Evolutionary conservation across 306 rosid species (phyloP), one percentile per base, ranked within the genome.

Genomic region (Mimosa pudica): DNA sequence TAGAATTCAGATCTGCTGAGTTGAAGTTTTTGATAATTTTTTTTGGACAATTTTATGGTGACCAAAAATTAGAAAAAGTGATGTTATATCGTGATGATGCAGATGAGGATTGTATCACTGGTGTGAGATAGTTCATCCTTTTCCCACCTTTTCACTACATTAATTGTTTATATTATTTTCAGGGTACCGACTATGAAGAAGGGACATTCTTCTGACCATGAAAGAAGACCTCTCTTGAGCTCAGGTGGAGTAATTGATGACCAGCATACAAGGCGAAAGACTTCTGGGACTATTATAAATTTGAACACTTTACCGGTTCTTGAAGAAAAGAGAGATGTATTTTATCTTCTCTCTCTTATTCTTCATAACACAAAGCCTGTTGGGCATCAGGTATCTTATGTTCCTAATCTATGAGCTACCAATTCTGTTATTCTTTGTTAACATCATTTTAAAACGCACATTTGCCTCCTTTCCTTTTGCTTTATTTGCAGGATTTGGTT

Each of bases 331-430:
- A 93, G 93, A 75, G 94, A 90, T 78, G 76, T 93, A 79, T 96
- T 91, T 90, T 93, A 83, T 87, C 86, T 85, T 89, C 94, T 96
- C 93, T 96, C 97, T 84, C 86, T 88, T 72, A 81, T 93, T 70
- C 97, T 93, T 82, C 96, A 88, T 81, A 93, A 90, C 79, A 88
- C 98, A 75, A 96, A 89, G 88, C 99, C 99, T 72, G 99, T 96
- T 86, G 98, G 98, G 63, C 98, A 96, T 84, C 99, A 93, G 99
- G 99, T 95, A 91, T 79, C 65, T 86, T 76, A 44, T 38, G 77
- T 72, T 81, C 77, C 46, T 73, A 16, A 70, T 54, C 73, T 70
- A 8, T 44, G 71, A 66, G 76, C 75, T 73, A 2, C 33, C 5
- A 57, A 49, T 67, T 76, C 14, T n/a, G 46, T 64, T 78, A 20